Conservation (phyloP, 2,329 filamentous ascomycete species). For the Sclerotinia minor region DNA sequence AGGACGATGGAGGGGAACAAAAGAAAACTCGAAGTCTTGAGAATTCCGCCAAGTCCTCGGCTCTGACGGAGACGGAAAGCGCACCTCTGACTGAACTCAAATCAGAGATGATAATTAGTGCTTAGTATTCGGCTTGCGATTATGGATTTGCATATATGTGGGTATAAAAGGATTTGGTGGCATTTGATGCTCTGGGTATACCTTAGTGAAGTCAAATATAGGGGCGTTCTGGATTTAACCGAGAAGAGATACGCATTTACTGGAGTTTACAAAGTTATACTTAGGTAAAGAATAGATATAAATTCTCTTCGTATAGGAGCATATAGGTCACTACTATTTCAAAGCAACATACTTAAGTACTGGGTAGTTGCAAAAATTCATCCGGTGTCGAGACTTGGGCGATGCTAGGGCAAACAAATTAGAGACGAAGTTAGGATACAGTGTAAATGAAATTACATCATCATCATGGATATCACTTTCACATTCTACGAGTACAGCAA, state of each 20-base stretch:
- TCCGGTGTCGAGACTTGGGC: slow-evolving; percentile 43
- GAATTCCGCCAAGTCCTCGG: neutral
- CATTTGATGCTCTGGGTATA: slow-evolving; percentile 8
- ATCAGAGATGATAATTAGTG: slow-evolving; percentile 15
- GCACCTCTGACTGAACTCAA: slow-evolving; percentile 5
- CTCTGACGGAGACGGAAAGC: neutral
- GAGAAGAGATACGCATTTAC: slow-evolving; percentile 20
- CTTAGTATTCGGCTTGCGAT: neutral
- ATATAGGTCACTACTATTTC: neutral
- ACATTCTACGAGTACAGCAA: neutral
- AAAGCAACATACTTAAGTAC: too few species aligned
- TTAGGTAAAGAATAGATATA: neutral
- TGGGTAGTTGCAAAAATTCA: too few species aligned
- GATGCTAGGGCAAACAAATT: slow-evolving; percentile 34
- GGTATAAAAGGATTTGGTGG: neutral
- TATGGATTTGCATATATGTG: neutral
- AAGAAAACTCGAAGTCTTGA: slow-evolving; percentile 21
- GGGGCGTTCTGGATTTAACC: slow-evolving; percentile 15
- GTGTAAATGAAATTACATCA: too few species aligned
- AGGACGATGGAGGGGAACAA: slow-evolving; percentile 8
- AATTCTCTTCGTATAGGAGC: neutral
- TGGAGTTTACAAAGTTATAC: slow-evolving; percentile 8
- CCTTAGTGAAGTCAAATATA: neutral
- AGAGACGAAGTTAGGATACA: slow-evolving; percentile 20
- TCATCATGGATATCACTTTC: too few species aligned